Base-by-base conservation (phyloP, 202 grass and related monocot genomes). In the Setaria viridis region DNA sequence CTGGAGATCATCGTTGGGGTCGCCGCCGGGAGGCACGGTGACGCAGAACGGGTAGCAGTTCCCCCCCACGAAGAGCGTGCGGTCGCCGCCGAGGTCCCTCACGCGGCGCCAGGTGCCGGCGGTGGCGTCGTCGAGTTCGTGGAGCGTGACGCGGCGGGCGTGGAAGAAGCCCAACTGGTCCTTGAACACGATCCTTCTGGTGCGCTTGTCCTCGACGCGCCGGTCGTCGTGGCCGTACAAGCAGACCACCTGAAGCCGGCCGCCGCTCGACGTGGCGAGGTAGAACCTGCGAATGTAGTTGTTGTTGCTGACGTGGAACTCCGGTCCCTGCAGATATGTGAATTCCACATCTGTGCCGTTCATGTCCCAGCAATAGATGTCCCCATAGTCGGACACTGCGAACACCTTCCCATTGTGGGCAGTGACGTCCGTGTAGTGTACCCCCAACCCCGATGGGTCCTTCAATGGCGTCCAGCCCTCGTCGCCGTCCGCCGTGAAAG, bases 291-390 rank as follows among this genome's bases (percentile, higher is more conserved):
- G 5, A 4, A 1, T 30, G 8, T 3, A 0, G 1, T 0, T 4
- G 9, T 0, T 4, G 9, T 9, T 0, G 35, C 3, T 11, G 14
- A 21, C 3, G 15, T 25, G 3, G 0, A 62, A 0, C 12, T 62
- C 76, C 33, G 25, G 76, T 3, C 16, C 1, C 4, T 0, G 15
- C 59, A 63, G 11, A 2, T 48, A 2, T 0, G 16, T 7, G 32
- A 48, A 63, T 3, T 41, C 78, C 0, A 10, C 6, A 3, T 2
- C 12, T 13, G 16, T 2, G 16, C 47, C 32, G 51, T 85, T 32
- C 62, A 89, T 42, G 14, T 67, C 21, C 82, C 87, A 89, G 39
- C 54, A 80, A 30, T 25, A 72, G 17, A 89, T 37, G 14, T 41
- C 5, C 35, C 83, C 55, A 2, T 0, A 12, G 3, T 0, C 1